A percentile compares a stretch with the other conserved stretches of the same genome.
These are phyloP conservation scores for Triadica sebifera DNA, from an alignment of 345 rosid species.

Conservation along the genomic window DNA sequence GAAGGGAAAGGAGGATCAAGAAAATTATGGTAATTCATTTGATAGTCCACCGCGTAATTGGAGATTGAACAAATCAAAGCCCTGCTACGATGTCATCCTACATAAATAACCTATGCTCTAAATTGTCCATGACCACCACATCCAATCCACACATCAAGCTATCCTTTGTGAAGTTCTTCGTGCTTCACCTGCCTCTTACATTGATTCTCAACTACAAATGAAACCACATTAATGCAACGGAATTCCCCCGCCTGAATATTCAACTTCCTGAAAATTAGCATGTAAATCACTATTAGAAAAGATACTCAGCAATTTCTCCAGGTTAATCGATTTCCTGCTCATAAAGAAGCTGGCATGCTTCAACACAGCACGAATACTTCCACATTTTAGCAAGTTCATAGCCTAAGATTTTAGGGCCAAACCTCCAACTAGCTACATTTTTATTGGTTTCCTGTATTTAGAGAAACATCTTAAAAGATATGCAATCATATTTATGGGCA, in stretches of 20 bases:
- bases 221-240: constrained; percentile 35
- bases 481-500: background rate
- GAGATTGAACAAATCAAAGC: constrained; percentile 6
- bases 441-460: background rate
- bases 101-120: background rate
- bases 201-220: background rate
- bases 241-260: constrained; percentile 84
- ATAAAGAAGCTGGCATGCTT: background rate
- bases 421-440: no score
- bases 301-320: background rate
- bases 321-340: background rate
- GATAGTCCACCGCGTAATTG: constrained; percentile 4
- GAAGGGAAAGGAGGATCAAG: background rate
- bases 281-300: background rate
- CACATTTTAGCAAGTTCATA: background rate
- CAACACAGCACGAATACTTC: background rate
- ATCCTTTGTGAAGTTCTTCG: background rate
- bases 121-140: background rate
- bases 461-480: background rate
- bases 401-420: background rate
- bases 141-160: background rate
- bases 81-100: background rate
- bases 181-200: background rate
- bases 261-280: constrained; percentile 72
- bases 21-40: background rate